Evolutionary conservation across 2,329 filamentous ascomycete genomes (phyloP).

Genomic region (Fusarium anguioides): DNA sequence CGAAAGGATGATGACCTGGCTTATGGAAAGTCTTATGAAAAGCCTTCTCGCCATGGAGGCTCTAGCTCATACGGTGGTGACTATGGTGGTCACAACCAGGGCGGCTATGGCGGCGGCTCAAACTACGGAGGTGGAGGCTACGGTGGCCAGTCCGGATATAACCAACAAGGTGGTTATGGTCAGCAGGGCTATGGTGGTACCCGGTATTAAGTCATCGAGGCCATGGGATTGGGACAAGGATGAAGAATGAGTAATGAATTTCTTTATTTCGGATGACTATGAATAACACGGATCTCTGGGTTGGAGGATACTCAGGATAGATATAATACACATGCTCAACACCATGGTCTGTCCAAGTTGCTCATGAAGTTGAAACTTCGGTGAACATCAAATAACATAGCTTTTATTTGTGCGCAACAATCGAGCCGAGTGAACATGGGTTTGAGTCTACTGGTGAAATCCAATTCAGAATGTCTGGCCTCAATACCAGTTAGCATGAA

Average conservation of each 20-base stretch:
- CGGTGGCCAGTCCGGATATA: not conserved
- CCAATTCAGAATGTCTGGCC: too few relatives aligned
- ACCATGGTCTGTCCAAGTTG: not conserved
- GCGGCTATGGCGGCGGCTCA: not conserved
- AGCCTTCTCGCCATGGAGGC: conserved; percentile 6
- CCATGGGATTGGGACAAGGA: not conserved
- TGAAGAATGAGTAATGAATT: not conserved
- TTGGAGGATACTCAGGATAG: not conserved
- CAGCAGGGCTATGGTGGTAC: not conserved
- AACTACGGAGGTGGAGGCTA: conserved; percentile 1
- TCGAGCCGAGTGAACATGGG: too few relatives aligned
- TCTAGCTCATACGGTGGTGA: not conserved
- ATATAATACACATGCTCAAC: not conserved
- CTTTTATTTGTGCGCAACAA: too few relatives aligned
- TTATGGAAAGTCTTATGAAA: conserved; percentile 25
- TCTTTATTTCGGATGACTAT: not conserved
- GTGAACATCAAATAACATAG: not conserved
- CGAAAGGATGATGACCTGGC: conserved; percentile 24
- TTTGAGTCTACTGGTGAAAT: too few relatives aligned
- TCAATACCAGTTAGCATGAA: too few relatives aligned
- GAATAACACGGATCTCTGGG: not conserved
- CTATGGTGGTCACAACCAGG: not conserved
- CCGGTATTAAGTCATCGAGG: not conserved
- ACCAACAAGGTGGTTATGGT: not conserved
- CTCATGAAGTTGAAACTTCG: not conserved